Conservation (phyloP, 1,284 basidiomycete species). For the Heterobasidion parviporum region DNA sequence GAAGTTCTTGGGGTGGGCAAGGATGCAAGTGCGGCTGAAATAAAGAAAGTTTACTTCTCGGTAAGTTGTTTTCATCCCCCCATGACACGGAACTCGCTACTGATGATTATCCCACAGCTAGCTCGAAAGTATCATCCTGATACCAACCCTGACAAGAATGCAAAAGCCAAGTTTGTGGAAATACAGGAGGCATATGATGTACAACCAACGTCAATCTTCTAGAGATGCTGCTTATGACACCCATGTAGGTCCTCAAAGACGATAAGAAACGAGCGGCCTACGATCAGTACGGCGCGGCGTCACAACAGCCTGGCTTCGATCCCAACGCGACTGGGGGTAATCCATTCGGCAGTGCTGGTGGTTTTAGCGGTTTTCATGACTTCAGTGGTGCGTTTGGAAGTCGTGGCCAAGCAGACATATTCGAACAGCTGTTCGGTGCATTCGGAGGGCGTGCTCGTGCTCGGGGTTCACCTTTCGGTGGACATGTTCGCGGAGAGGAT, state of each 20-base stretch:
- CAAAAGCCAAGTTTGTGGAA: slow-evolving; percentile 92
- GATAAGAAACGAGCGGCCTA: slow-evolving; percentile 90
- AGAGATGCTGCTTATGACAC: slow-evolving; percentile 3
- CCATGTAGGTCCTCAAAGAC: slow-evolving; percentile 79
- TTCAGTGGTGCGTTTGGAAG: slow-evolving; percentile 65
- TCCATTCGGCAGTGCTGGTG: slow-evolving; percentile 43
- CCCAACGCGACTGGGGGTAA: slow-evolving; percentile 62
- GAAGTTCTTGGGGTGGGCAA: slow-evolving; percentile 81
- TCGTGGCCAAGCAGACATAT: slow-evolving; percentile 59
- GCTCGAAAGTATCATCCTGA: slow-evolving; percentile 99
- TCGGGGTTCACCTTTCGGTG: slow-evolving; percentile 35
- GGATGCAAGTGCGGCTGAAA: slow-evolving; percentile 81
- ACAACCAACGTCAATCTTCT: slow-evolving; percentile 21
- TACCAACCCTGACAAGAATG: slow-evolving; percentile 87
- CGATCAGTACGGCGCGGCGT: slow-evolving; percentile 92
- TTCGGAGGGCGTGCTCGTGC: slow-evolving; percentile 45
- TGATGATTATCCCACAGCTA: slow-evolving; percentile 44
- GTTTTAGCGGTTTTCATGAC: slow-evolving; percentile 64
- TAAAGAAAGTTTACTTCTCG: slow-evolving; percentile 95
- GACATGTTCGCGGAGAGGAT: slow-evolving; percentile 71
- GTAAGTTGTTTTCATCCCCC: slow-evolving; percentile 35
- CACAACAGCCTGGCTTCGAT: slow-evolving; percentile 91
- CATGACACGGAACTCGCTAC: slow-evolving; percentile 4
- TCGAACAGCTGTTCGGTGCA: slow-evolving; percentile 82
- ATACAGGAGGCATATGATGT: slow-evolving; percentile 98